These are phyloP conservation scores for Aspergillus fumigatiaffinis DNA, from an alignment of 2,329 filamentous ascomycete genomes.

Conservation along the genomic window DNA sequence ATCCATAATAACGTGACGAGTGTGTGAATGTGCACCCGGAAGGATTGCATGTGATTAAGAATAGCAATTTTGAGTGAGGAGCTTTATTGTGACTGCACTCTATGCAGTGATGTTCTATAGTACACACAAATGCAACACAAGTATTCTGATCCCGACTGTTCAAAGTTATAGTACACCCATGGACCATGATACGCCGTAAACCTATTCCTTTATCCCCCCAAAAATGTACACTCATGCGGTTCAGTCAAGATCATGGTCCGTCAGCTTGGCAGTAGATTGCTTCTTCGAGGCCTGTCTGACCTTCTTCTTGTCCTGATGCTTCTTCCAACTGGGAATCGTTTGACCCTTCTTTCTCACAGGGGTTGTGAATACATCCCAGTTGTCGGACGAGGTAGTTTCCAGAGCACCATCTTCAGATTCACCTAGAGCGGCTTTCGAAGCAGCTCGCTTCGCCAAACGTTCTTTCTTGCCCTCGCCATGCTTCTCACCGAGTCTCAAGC, in stretches of 20 bases:
- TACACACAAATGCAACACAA: slow-evolving; percentile 16
- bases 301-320: slow-evolving; percentile 42
- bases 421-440: slow-evolving; percentile 21
- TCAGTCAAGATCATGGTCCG: not conserved
- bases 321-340: slow-evolving; percentile 40
- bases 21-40: not conserved
- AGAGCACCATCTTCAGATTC: slow-evolving; percentile 22
- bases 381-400: not conserved
- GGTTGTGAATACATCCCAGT: slow-evolving; percentile 11
- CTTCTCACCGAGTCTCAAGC: slow-evolving; percentile 56
- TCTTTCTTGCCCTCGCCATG: slow-evolving; percentile 40
- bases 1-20: not conserved
- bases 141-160: not conserved
- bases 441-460: slow-evolving; percentile 35
- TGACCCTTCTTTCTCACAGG: slow-evolving; percentile 31
- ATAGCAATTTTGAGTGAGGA: slow-evolving; percentile 21
- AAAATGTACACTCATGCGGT: not conserved
- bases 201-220: slow-evolving; percentile 2
- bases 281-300: slow-evolving; percentile 40
- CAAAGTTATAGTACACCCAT: not conserved
- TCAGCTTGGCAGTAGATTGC: slow-evolving; percentile 13
- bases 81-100: slow-evolving; percentile 11
- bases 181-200: slow-evolving; percentile 1
- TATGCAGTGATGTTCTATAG: slow-evolving; percentile 10
- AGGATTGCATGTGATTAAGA: not conserved